Evolutionary conservation across 192 early-diverging fungal species (phyloP).

Genomic region (Backusella macrospora): DNA sequence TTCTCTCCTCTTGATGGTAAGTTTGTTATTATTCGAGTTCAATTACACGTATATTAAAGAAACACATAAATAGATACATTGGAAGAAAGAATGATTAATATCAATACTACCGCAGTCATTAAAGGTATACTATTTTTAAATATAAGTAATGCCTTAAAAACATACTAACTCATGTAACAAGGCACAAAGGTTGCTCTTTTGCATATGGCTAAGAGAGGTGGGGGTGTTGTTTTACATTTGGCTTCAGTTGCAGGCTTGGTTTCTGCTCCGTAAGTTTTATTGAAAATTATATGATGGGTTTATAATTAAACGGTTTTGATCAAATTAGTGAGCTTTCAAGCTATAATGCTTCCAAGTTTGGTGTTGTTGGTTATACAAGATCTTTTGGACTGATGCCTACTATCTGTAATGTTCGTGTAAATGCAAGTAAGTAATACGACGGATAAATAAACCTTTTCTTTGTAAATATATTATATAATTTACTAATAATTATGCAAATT

Average conservation of each 20-base stretch:
- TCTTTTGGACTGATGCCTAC: slow-evolving; percentile 19
- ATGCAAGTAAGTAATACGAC: slow-evolving; percentile 25
- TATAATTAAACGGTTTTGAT: not conserved
- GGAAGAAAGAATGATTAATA: slow-evolving; percentile 21
- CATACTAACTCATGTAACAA: no score
- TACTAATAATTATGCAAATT: not conserved
- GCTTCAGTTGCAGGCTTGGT: slow-evolving; percentile 36
- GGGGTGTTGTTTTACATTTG: slow-evolving; percentile 33
- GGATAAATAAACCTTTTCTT: no score
- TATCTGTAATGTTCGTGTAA: slow-evolving; percentile 34
- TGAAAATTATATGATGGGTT: not conserved
- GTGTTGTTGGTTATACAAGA: slow-evolving; percentile 36
- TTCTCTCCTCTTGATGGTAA: slow-evolving; percentile 34
- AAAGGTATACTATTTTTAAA: not conserved
- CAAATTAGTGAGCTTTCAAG: not conserved
- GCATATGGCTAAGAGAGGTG: slow-evolving; percentile 31
- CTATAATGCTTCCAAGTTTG: slow-evolving; percentile 35
- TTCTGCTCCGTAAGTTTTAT: not conserved
- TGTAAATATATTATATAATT: not conserved
- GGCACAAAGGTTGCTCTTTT: slow-evolving; percentile 32
- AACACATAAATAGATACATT: not conserved
- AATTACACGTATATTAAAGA: not conserved
- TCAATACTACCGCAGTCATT: slow-evolving; percentile 25
- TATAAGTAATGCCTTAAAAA: slow-evolving; percentile 11
- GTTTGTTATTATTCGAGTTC: not conserved